These are phyloP conservation scores for Rhizopogon vinicolor DNA, from an alignment of 768 basidiomycete species.

Conservation along the genomic window DNA sequence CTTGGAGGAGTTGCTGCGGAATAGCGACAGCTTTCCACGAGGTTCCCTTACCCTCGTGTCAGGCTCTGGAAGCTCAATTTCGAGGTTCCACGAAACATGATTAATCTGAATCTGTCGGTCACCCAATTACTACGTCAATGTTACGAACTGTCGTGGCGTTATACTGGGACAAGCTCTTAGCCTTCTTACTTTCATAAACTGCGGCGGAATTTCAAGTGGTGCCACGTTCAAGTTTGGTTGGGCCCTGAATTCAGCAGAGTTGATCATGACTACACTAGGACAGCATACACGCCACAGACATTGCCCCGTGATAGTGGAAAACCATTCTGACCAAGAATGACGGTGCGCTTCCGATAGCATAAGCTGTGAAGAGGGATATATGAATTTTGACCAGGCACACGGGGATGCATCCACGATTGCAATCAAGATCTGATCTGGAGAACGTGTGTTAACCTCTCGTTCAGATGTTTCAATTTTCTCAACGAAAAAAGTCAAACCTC, in stretches of 20 bases:
- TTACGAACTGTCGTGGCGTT: neutral
- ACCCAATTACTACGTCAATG: neutral
- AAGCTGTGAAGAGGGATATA: slow-evolving; percentile 29
- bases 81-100: neutral
- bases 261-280: slow-evolving; percentile 5
- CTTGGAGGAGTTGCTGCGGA: neutral
- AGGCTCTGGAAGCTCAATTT: neutral
- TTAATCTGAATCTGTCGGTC: neutral
- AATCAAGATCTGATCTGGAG: slow-evolving; percentile 30
- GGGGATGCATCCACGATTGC: slow-evolving; percentile 21
- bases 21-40: neutral
- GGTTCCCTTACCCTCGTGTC: neutral
- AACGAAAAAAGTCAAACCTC: slow-evolving; percentile 28
- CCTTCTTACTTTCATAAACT: neutral
- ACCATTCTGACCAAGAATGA: neutral
- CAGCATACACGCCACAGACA: slow-evolving; percentile 1
- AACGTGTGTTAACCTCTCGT: slow-evolving; percentile 24
- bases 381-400: slow-evolving; percentile 31
- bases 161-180: neutral
- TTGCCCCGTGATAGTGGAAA: slow-evolving; percentile 6
- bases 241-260: neutral
- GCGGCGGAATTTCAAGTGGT: neutral
- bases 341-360: slow-evolving; percentile 17
- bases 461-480: slow-evolving; percentile 31
- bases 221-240: neutral